These are phyloP conservation scores for Beta vulgaris DNA, from an alignment of 148 eudicot species.

Conservation along the genomic window DNA sequence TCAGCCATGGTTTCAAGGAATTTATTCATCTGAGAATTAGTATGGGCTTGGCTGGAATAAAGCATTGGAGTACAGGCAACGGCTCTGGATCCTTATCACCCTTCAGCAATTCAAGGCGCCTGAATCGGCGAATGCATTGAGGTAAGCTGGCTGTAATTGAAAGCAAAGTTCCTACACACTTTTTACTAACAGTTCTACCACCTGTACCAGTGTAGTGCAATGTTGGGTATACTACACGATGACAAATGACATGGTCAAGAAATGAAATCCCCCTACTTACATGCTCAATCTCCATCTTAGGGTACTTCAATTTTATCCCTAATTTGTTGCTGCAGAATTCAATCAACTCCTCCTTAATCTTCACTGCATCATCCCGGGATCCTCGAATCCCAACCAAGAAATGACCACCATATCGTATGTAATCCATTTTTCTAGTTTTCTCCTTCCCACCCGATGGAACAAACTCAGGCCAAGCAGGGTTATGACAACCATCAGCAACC, in stretches of 20 bases:
- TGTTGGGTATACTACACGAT: constrained; percentile 82
- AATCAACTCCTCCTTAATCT: constrained; percentile 52
- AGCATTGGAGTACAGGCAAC: constrained; percentile 87
- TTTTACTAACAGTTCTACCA: constrained; percentile 72
- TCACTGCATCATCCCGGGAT: constrained; percentile 81
- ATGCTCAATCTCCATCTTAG: constrained; percentile 85
- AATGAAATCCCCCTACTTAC: constrained; percentile 79
- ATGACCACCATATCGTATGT: constrained; percentile 80
- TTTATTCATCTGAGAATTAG: constrained; percentile 97
- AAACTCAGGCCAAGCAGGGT: constrained; percentile 99
- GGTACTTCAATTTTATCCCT: constrained; percentile 65
- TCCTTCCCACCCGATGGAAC: constrained; percentile 84
- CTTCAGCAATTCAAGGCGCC: constrained; percentile 67
- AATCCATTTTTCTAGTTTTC: constrained; percentile 85
- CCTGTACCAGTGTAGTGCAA: constrained; percentile 76
- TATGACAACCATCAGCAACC: constrained; percentile 62
- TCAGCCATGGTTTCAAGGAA: constrained; percentile 97
- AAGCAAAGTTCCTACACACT: constrained; percentile 93
- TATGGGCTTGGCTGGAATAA: constrained; percentile 92
- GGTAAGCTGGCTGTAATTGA: constrained; percentile 92
- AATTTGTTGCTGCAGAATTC: constrained; percentile 55
- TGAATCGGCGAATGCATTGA: constrained; percentile 68
- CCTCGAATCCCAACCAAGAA: constrained; percentile 85
- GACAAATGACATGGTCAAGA: constrained; percentile 79
- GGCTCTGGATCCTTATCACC: constrained; percentile 97